A percentile compares a stretch with the other conserved stretches of the same genome.
These are phyloP conservation scores for Gymnopilus junonius DNA, from an alignment of 768 basidiomycete species.

Conservation along the genomic window DNA sequence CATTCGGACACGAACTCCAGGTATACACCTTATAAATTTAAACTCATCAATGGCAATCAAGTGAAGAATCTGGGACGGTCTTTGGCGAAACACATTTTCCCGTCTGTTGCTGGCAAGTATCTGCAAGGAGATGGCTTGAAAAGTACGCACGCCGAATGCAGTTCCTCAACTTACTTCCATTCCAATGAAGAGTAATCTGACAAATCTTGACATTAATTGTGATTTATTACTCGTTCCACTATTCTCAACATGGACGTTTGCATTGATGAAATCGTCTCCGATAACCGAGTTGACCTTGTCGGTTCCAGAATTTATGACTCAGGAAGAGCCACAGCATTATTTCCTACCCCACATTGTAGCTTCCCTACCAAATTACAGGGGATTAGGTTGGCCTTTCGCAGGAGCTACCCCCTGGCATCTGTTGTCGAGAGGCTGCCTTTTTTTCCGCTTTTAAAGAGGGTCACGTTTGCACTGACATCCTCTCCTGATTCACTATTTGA, in stretches of 20 bases:
- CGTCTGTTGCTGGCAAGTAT: neutral
- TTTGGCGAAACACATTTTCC: neutral
- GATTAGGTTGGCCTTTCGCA: neutral
- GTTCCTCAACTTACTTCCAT: neutral
- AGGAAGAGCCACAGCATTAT: conserved; percentile 12
- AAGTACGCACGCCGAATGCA: conserved; percentile 3
- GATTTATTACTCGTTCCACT: conserved; percentile 15
- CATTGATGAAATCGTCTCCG: conserved; percentile 12
- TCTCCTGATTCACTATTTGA: neutral
- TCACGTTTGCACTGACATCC: neutral
- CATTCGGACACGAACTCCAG: conserved; percentile 1
- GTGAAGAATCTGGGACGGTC: neutral
- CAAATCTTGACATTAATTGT: conserved; percentile 8
- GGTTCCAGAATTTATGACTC: conserved; percentile 1
- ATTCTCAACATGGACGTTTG: conserved; percentile 15
- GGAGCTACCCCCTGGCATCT: neutral
- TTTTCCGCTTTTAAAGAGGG: neutral
- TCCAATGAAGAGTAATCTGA: conserved; percentile 1
- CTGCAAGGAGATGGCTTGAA: conserved; percentile 12
- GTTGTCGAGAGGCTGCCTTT: neutral
- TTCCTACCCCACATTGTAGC: conserved; percentile 10
- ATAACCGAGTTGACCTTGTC: conserved; percentile 11
- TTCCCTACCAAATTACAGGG: conserved; percentile 5
- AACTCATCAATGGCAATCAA: neutral
- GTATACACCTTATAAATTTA: conserved; percentile 9